A percentile compares a stretch with the other conserved stretches of the same genome.
These are phyloP conservation scores for Ochromonas danica DNA, from an alignment of 108 stramenopile species.

Conservation along the genomic window DNA sequence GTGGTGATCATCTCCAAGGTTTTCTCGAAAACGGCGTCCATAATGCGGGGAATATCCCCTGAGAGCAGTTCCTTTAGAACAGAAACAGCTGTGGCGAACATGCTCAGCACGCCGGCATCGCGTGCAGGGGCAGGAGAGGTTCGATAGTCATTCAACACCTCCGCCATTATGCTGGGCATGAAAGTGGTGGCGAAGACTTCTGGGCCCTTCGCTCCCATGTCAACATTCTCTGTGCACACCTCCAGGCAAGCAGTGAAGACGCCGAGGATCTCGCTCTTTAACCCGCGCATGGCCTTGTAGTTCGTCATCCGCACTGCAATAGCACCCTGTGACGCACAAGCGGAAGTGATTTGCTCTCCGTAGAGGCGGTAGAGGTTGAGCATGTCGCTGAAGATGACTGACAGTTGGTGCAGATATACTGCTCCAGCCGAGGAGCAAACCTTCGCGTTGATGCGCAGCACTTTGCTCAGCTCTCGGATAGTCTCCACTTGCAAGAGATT, in stretches of 20 bases:
- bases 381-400: conserved; percentile 90
- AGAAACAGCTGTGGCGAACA: conserved; percentile 84
- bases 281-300: conserved; percentile 79
- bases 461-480: conserved; percentile 88
- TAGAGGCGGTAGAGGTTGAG: conserved; percentile 96
- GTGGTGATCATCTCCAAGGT: conserved; percentile 96
- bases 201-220: conserved; percentile 83
- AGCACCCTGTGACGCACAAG: conserved; percentile 79
- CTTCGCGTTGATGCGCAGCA: conserved; percentile 86
- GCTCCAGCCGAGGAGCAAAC: conserved; percentile 85
- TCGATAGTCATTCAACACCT: conserved; percentile 89
- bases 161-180: conserved; percentile 91
- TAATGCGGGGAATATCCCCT: conserved; percentile 85
- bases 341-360: conserved; percentile 82
- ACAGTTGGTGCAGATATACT: conserved; percentile 85
- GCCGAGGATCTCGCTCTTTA: conserved; percentile 89
- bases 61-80: conserved; percentile 75
- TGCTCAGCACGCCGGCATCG: conserved; percentile 87
- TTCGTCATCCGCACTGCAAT: background rate
- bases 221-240: conserved; percentile 80
- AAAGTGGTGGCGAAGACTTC: conserved; percentile 86
- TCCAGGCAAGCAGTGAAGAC: conserved; percentile 89
- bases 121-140: conserved; percentile 85
- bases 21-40: conserved; percentile 95
- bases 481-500: conserved; percentile 77